phyloP scores from a whole-genome alignment of 2,329 filamentous ascomycete genomes.

The Fusarium sp. region DNA sequence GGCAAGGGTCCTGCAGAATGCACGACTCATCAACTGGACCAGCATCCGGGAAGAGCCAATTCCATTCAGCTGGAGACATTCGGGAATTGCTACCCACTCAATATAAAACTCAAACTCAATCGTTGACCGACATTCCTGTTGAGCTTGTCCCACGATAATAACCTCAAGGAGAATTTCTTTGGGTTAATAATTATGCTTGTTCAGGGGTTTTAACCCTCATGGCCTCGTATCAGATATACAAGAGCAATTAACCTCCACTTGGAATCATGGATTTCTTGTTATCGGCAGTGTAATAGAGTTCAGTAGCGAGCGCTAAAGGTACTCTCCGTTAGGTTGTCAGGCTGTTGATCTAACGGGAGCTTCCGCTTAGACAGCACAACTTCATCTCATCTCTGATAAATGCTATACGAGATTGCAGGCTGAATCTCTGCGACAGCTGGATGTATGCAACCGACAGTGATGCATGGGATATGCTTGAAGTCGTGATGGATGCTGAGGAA shows the following conservation, averaged over 20 bases:
- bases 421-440: not conserved
- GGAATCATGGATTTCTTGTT: not conserved
- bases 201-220: conserved; percentile 21
- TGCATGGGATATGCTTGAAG: not conserved
- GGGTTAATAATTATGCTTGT: not conserved
- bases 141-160: conserved; percentile 2
- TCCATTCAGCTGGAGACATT: conserved; percentile 13
- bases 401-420: not conserved
- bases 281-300: conserved; percentile 34
- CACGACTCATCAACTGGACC: conserved; percentile 34
- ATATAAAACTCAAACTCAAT: conserved; percentile 27
- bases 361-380: conserved; percentile 20
- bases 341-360: conserved; percentile 30
- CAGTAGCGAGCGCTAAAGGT: conserved; percentile 23
- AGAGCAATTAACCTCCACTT: conserved; percentile 9
- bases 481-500: not conserved
- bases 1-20: conserved; percentile 5
- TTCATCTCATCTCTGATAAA: not conserved
- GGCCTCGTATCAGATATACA: conserved; percentile 15
- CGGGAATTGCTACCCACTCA: conserved; percentile 26
- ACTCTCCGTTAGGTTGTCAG: conserved; percentile 10
- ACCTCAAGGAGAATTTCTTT: not conserved
- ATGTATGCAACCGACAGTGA: not conserved
- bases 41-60: conserved; percentile 15
- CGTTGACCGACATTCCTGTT: conserved; percentile 34